phyloP scores from a whole-genome alignment of 2,329 filamentous ascomycete species.

The Trichoderma sp. region DNA sequence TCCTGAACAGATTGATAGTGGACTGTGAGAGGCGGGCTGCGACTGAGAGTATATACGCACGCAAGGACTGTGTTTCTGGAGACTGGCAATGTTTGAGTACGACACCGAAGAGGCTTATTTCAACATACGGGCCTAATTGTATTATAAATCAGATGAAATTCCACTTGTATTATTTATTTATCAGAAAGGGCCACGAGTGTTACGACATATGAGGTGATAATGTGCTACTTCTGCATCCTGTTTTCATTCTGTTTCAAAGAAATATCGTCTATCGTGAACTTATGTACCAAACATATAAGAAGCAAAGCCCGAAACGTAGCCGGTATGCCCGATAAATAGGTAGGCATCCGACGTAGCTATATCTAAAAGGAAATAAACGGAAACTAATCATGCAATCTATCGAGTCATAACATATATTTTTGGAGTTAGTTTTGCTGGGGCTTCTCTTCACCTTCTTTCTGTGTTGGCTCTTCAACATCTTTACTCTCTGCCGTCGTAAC shows the following conservation, averaged over 20 bases:
- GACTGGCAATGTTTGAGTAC: not conserved
- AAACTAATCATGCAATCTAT: not conserved
- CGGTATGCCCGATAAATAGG: not conserved
- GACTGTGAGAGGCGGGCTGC: constrained; percentile 39
- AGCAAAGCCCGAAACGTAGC: not conserved
- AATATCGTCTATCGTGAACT: not conserved
- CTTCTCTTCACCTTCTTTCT: not conserved
- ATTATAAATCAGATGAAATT: not conserved
- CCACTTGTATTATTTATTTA: not conserved
- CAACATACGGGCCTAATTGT: not conserved
- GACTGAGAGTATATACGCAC: not conserved
- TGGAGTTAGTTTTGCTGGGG: not conserved
- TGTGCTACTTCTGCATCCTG: not conserved
- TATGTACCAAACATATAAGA: not conserved
- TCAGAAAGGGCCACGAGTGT: not conserved
- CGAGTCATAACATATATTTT: not conserved
- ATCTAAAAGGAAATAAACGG: not conserved
- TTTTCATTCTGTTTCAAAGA: not conserved
- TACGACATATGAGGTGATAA: not conserved
- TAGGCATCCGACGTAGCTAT: not conserved
- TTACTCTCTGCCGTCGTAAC: not conserved
- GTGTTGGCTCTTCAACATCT: not conserved
- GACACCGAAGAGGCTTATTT: not conserved
- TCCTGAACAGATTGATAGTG: constrained; percentile 56
- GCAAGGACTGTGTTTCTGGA: not conserved